A percentile compares a stretch with the other conserved stretches of the same genome.
Evolutionary conservation across 208 protist species (phyloP).

Genomic region (Acanthamoeba polyphaga): DNA sequence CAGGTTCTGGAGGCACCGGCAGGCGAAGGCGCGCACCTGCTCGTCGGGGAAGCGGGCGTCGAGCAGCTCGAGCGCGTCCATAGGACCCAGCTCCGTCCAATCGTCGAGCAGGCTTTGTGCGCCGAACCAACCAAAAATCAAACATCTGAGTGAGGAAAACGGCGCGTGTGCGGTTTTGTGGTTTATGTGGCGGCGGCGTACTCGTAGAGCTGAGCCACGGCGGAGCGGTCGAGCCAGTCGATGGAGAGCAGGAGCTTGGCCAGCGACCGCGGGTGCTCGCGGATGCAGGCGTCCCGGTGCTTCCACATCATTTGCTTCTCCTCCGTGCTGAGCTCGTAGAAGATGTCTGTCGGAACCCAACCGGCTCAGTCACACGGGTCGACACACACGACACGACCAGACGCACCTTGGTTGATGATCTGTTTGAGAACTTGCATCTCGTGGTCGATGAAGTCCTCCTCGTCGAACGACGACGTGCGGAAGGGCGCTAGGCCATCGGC

Average conservation of each 20-base stretch:
- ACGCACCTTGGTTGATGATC: constrained; percentile 5
- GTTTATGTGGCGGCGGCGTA: background rate
- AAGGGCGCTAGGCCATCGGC: background rate
- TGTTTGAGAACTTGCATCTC: background rate
- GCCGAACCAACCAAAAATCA: background rate
- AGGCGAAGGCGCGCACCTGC: constrained; percentile 84
- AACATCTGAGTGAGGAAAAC: background rate
- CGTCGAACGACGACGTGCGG: background rate
- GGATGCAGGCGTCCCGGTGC: constrained; percentile 1
- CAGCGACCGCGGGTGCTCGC: background rate
- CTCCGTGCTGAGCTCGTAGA: background rate
- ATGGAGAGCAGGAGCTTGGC: constrained; percentile 29
- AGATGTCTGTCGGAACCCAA: background rate
- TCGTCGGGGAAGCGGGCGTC: constrained; percentile 89
- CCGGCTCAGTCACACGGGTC: background rate
- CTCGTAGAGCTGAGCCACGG: background rate
- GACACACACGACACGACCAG: background rate
- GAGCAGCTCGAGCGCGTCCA: constrained; percentile 88
- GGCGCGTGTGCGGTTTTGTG: background rate
- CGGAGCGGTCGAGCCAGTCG: background rate
- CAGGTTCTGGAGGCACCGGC: constrained; percentile 82
- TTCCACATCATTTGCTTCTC: constrained; percentile 17
- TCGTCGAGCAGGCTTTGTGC: background rate
- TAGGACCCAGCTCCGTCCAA: background rate
- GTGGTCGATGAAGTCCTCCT: background rate